phyloP scores from a whole-genome alignment of 2,329 filamentous ascomycete genomes.

The Claviceps monticola region DNA sequence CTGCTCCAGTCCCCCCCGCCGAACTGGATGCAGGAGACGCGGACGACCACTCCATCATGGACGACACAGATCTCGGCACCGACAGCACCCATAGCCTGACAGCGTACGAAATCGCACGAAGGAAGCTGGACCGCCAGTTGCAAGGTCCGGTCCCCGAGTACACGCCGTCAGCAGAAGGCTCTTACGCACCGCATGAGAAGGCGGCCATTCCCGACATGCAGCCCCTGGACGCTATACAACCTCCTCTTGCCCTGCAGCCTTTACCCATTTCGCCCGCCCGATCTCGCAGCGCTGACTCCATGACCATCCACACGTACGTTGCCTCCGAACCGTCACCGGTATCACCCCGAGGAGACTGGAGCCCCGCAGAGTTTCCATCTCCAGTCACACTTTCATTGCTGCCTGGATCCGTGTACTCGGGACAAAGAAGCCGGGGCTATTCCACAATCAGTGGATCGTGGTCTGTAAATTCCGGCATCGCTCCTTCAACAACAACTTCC shows the following conservation, averaged over 20 bases:
- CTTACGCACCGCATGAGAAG: slow-evolving; percentile 18
- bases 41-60: slow-evolving; percentile 22
- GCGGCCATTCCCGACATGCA: slow-evolving; percentile 7
- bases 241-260: slow-evolving; percentile 2
- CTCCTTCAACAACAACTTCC: neutral
- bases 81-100: slow-evolving; percentile 26
- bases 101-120: slow-evolving; percentile 36
- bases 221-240: slow-evolving; percentile 8
- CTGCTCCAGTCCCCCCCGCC: slow-evolving; percentile 29
- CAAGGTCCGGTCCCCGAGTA: slow-evolving; percentile 37
- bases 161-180: slow-evolving; percentile 23
- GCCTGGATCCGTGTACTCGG: slow-evolving; percentile 10
- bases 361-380: slow-evolving; percentile 26
- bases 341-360: slow-evolving; percentile 31
- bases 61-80: slow-evolving; percentile 27
- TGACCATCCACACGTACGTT: slow-evolving; percentile 21
- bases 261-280: slow-evolving; percentile 10
- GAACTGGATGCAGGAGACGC: slow-evolving; percentile 32
- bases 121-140: slow-evolving; percentile 37
- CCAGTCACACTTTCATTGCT: slow-evolving; percentile 23
- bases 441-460: slow-evolving; percentile 5
- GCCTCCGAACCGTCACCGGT: slow-evolving; percentile 34
- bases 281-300: slow-evolving; percentile 11
- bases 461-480: slow-evolving; percentile 3
- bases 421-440: slow-evolving; percentile 8